Evolutionary conservation across 2,329 filamentous ascomycete species (phyloP), one percentile per base, ranked within the genome.

Genomic region (Onygena corvina): DNA sequence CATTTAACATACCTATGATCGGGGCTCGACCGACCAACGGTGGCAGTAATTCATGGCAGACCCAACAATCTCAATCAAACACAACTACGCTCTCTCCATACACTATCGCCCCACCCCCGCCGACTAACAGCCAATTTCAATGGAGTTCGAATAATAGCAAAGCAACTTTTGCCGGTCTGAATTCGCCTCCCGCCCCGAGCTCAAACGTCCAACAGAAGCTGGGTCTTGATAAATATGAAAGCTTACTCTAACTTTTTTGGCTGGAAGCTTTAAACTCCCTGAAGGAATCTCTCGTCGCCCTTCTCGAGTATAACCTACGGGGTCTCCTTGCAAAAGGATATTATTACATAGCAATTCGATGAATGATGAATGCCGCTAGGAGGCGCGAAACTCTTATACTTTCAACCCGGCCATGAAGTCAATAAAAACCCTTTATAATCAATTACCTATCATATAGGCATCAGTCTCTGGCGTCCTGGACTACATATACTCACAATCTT

Each of bases 141-240:
- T 48, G 29, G 21, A 50, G 30, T 27, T 31, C 29, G 9, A 16
- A 16, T n/a, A 46, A 46, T 14, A 16, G 23, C 2, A 46, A 4
- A 29, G 16, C 29, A 8, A 8, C 42, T 9, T 31, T 46, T 46
- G 12, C 25, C 3, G 12, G 14, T 14, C 9, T 46, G 11, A 4
- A 3, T 11, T 31, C 42, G 9, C 42, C 42, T 31, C 42, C 45
- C 14, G 54, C 55, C 51, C 25, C 34, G 20, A 53, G n/a, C 31
- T 21, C 45, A n/a, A 46, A 47, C 45, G 48, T 33, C 38, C 51
- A 47, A 29, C 64, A 58, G 53, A 67, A 62, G 53, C 60, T 62
- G 49, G 75, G 74, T 1, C 58, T 78, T 51, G 75, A 77, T 60
- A 75, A 73, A 52, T 78, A 73, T 58, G 73, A 77, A 56, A 78